Percentiles rank a stretch among this genome's conserved stretches.
Evolutionary conservation across 129 eudicot genomes (phyloP).

Genomic region (Flaveria robusta): DNA sequence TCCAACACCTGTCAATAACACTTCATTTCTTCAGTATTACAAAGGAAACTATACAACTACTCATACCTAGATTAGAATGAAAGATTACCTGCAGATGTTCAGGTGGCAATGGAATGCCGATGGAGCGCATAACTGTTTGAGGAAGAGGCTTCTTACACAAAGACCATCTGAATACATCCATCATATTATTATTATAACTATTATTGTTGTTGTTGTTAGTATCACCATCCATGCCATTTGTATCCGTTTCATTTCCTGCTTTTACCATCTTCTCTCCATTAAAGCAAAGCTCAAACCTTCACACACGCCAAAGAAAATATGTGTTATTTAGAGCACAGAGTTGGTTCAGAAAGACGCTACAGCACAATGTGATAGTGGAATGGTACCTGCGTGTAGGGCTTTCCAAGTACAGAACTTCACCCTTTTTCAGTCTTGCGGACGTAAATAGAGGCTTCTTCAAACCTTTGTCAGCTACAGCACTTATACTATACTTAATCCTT

Average conservation of each 20-base stretch:
- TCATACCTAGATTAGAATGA: background rate
- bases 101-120: slow-evolving; percentile 84
- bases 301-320: background rate
- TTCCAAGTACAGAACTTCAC: slow-evolving; percentile 91
- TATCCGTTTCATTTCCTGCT: slow-evolving; percentile 46
- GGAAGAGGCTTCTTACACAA: slow-evolving; percentile 85
- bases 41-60: background rate
- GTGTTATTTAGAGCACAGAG: background rate
- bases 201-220: slow-evolving; percentile 44
- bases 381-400: slow-evolving; percentile 80
- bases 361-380: background rate
- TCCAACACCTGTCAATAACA: slow-evolving; percentile 64
- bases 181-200: slow-evolving; percentile 47
- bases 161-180: slow-evolving; percentile 87
- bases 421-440: slow-evolving; percentile 93
- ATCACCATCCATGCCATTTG: slow-evolving; percentile 49
- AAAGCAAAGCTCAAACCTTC: slow-evolving; percentile 94
- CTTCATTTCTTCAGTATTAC: background rate
- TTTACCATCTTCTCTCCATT: slow-evolving; percentile 76
- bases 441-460: slow-evolving; percentile 84
- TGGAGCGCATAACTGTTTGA: slow-evolving; percentile 59
- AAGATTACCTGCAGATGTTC: slow-evolving; percentile 78
- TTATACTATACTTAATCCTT: slow-evolving; percentile 93
- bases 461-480: slow-evolving; percentile 95
- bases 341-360: background rate